Percentiles rank a stretch among this genome's conserved stretches.
These are phyloP conservation scores for Hygrocybe coccinea DNA, from an alignment of 768 basidiomycete species.

Conservation along the genomic window DNA sequence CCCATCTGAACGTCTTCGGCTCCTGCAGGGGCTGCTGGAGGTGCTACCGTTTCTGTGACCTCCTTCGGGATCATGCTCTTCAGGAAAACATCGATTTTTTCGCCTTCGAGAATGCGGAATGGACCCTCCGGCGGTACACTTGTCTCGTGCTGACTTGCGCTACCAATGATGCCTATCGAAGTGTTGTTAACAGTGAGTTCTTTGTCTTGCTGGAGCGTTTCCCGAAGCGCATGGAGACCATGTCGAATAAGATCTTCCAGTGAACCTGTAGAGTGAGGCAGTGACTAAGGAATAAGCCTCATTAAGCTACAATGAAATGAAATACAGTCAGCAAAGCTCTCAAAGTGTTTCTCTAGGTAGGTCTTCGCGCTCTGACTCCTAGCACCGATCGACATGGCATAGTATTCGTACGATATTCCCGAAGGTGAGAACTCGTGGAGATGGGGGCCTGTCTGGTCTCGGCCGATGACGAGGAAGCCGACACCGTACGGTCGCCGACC, in stretches of 20 bases:
- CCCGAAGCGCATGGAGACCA: conserved; percentile 89
- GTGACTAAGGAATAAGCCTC: neutral
- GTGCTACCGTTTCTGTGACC: conserved; percentile 33
- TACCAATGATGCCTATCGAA: conserved; percentile 88
- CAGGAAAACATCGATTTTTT: conserved; percentile 68
- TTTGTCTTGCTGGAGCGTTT: conserved; percentile 98
- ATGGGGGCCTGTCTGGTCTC: conserved; percentile 95
- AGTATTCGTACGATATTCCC: conserved; percentile 96
- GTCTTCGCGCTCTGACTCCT: conserved; percentile 98
- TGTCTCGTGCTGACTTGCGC: conserved; percentile 55
- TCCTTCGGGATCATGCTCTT: conserved; percentile 75
- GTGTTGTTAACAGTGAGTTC: conserved; percentile 91
- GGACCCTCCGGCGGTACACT: conserved; percentile 46
- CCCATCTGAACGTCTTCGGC: conserved; percentile 88
- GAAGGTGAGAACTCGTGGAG: conserved; percentile 98
- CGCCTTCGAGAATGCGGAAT: conserved; percentile 88
- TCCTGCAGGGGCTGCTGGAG: conserved; percentile 35
- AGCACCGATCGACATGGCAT: conserved; percentile 97
- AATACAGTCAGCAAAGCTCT: conserved; percentile 81
- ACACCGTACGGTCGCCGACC: conserved; percentile 97
- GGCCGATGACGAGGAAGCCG: conserved; percentile 94
- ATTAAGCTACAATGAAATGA: conserved; percentile 13
- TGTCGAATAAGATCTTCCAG: conserved; percentile 88
- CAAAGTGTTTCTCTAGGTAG: conserved; percentile 92
- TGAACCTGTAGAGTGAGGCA: conserved; percentile 45